Percentiles rank a stretch among this genome's conserved stretches.
These are phyloP conservation scores for Ziziphus jujuba DNA, from an alignment of 306 rosid species.

Conservation along the genomic window DNA sequence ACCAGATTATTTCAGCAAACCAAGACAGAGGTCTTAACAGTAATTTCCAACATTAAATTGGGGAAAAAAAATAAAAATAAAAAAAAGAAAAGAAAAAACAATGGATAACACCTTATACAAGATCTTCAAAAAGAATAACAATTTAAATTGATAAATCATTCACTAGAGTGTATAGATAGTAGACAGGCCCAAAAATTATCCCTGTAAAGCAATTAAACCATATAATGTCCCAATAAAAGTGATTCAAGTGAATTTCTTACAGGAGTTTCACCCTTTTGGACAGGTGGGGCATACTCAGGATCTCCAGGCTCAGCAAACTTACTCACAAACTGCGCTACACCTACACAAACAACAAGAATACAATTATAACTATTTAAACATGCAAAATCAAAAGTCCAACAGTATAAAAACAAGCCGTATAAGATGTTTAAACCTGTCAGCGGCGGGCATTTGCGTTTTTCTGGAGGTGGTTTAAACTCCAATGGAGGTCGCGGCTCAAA, in stretches of 20 bases:
- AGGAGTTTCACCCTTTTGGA: constrained; percentile 72
- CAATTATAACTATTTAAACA: neutral
- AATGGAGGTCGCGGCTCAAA: constrained; percentile 97
- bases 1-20: constrained; percentile 25
- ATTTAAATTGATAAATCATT: too few relatives aligned
- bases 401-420: neutral
- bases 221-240: neutral
- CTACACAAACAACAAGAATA: constrained; percentile 35
- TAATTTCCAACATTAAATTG: too few relatives aligned
- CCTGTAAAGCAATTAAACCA: neutral
- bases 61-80: too few relatives aligned
- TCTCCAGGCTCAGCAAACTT: constrained; percentile 87
- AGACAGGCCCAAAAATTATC: too few relatives aligned
- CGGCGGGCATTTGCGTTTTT: constrained; percentile 89
- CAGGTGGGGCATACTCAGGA: constrained; percentile 76
- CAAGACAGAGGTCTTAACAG: neutral
- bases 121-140: too few relatives aligned
- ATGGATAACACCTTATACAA: too few relatives aligned
- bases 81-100: too few relatives aligned
- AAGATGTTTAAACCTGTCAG: constrained; percentile 50
- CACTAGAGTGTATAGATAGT: too few relatives aligned
- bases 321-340: constrained; percentile 83
- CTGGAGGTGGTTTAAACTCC: constrained; percentile 95
- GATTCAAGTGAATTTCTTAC: constrained; percentile 42
- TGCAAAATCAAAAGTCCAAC: constrained; percentile 1